Evolutionary conservation across 345 rosid genomes (phyloP).

Genomic region (Citrus cavaleriei): DNA sequence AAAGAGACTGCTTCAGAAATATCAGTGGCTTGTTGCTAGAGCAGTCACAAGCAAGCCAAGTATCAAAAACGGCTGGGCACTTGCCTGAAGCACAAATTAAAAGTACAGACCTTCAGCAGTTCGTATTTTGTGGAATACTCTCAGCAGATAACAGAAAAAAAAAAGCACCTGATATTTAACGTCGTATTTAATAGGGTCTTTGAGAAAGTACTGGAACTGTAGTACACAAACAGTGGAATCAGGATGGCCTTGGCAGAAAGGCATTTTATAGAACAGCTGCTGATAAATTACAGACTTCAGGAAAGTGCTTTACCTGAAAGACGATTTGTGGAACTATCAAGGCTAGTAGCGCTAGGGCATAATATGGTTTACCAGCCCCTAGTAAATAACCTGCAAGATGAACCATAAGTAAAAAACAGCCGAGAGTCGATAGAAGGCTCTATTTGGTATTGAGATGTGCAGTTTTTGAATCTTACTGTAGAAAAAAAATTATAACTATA

Average conservation of each 20-base stretch:
- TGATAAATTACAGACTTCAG: not conserved
- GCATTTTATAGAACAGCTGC: not conserved
- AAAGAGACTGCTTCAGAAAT: not conserved
- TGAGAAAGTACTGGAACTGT: slow-evolving; percentile 91
- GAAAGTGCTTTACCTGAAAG: slow-evolving; percentile 61
- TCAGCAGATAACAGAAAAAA: not conserved
- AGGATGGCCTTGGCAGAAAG: not conserved
- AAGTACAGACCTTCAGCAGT: not conserved
- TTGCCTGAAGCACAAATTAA: slow-evolving; percentile 52
- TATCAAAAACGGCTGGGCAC: slow-evolving; percentile 92
- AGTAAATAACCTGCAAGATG: slow-evolving; percentile 71
- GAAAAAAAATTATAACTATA: too few relatives aligned
- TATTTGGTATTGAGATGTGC: too few relatives aligned
- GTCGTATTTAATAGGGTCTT: slow-evolving; percentile 91
- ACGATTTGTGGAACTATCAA: slow-evolving; percentile 75
- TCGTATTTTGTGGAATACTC: not conserved
- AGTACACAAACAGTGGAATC: not conserved
- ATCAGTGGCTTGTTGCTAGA: slow-evolving; percentile 76
- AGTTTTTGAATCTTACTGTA: too few relatives aligned
- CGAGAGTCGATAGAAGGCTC: not conserved
- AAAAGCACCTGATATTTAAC: slow-evolving; percentile 87
- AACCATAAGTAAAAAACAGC: not conserved
- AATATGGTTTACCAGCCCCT: slow-evolving; percentile 89
- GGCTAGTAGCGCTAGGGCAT: slow-evolving; percentile 78
- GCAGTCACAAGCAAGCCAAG: slow-evolving; percentile 93